Base-by-base conservation (phyloP, 257 asterid genomes). In the Solanum rostratum region DNA sequence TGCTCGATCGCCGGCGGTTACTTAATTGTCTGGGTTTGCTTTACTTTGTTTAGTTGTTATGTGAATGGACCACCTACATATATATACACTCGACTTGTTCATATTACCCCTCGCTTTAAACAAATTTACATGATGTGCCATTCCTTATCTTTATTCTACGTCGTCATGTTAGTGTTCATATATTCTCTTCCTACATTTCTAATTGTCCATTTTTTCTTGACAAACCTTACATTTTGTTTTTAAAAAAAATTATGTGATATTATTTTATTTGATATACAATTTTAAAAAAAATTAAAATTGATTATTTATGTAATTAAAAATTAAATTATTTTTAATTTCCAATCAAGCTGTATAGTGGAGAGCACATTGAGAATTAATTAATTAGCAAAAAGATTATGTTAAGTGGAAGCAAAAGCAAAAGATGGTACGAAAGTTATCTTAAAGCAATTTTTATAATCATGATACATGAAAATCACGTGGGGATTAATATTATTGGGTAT, bases 381-480 rank as follows among this genome's bases (percentile, higher is more conserved):
- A 13, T 24, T 59, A n/a, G 52, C 59, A 55, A 41, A 55, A 63
- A 37, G 57, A 22, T 80, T 78, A 37, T 20, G 37, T 41, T 41
- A 7, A n/a, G 71, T 55, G 84, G 84, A 81, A 81, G 84, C 84
- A 20, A 59, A 22, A 74, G 41, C 6, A 22, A 74, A 74, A 74
- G 59, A 46, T 41, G 55, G 16, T 22, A 37, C 20, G 7, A 81
- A 39, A 79, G 45, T 50, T 79, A 52, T 24, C 27, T 14, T 15
- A 69, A 76, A 12, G 71, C 81, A 82, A 16, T 39, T 20, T 54
- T 81, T 14, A 45, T 59, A 46, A 46, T 45, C 79, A 71, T 46
- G 55, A 13, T 78, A 63, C 86, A 83, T 69, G 68, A 76, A 80
- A 8, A 55, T 87, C 90, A 87, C 88, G 86, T 87, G 85, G 41